phyloP scores from a whole-genome alignment of 2,329 filamentous ascomycete genomes.

The Clarireedia hainanense region DNA sequence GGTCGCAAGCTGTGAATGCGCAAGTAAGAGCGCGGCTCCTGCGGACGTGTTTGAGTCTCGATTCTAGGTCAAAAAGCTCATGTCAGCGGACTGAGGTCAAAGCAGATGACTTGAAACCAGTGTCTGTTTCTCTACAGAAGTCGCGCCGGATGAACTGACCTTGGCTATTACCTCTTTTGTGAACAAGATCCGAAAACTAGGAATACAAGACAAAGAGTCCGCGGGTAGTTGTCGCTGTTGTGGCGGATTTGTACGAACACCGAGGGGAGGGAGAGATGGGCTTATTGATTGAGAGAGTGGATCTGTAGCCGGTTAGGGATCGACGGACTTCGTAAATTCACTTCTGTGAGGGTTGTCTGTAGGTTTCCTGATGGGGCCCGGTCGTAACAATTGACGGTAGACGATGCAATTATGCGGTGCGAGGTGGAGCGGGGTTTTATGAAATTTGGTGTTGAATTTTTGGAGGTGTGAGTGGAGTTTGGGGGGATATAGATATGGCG shows the following conservation, averaged over 20 bases:
- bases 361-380: too few species aligned
- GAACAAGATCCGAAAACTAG: not conserved
- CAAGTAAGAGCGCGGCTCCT: conserved; percentile 8
- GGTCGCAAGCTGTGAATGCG: not conserved
- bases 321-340: too few species aligned
- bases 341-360: too few species aligned
- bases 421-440: too few species aligned
- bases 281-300: not conserved
- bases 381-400: too few species aligned
- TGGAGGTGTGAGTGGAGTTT: too few species aligned
- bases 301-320: too few species aligned
- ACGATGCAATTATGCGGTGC: too few species aligned
- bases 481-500: too few species aligned
- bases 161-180: not conserved
- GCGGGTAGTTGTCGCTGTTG: not conserved
- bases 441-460: too few species aligned
- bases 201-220: not conserved
- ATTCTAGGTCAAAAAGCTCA: not conserved
- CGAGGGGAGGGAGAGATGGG: conserved; percentile 3
- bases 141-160: not conserved
- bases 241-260: conserved; percentile 4
- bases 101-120: not conserved
- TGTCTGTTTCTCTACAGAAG: not conserved
- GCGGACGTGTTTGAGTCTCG: not conserved
- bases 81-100: conserved; percentile 1